Evolutionary conservation across 2,329 filamentous ascomycete species (phyloP), one percentile per base, ranked within the genome.

Genomic region (Curvularia eragrostidis): DNA sequence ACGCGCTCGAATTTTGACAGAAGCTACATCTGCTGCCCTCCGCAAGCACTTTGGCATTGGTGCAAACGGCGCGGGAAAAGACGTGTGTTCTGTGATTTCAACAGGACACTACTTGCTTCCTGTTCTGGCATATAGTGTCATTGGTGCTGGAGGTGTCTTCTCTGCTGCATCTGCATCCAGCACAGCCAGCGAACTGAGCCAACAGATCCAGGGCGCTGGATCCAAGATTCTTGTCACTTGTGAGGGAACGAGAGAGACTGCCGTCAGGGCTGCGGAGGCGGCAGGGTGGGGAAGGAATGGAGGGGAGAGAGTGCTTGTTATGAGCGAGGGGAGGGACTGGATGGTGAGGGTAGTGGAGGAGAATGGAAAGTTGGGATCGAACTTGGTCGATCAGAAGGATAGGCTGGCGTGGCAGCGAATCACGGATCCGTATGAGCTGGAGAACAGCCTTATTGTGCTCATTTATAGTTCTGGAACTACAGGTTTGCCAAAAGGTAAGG

Each of bases 111-210:
- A 81, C 44, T 76, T 86, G 5, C 76, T 87, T 0, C 81, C 84
- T 0, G 77, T 81, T 12, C 62, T 85, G 1, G 84, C 85, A 66
- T 87, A 80, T 61, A 83, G 81, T 13, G 81, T 86, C 51, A 78
- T 88, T 44, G 85, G 83, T 3, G 84, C 85, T 2, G 85, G 82
- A 1, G 86, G 85, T 18, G 80, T 88, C 24, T 88, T 85, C 64
- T 84, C 83, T 6, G 82, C 84, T 5, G 84, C 84, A 0, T 83
- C 80, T 46, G 78, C 83, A 0, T 78, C 80, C 0, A 81, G 79
- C 5, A 85, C 84, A 0, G 75, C 79, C 0, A 65, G 75, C 2
- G 86, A 88, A 24, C 71, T 88, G 8, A 79, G 79, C 3, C 77
- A 82, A 24, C 81, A 82, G 62, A 74, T 84, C 13, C 74, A 72